Base-by-base conservation (phyloP, 805 yeast species). In the Ogataea ramenticola region DNA sequence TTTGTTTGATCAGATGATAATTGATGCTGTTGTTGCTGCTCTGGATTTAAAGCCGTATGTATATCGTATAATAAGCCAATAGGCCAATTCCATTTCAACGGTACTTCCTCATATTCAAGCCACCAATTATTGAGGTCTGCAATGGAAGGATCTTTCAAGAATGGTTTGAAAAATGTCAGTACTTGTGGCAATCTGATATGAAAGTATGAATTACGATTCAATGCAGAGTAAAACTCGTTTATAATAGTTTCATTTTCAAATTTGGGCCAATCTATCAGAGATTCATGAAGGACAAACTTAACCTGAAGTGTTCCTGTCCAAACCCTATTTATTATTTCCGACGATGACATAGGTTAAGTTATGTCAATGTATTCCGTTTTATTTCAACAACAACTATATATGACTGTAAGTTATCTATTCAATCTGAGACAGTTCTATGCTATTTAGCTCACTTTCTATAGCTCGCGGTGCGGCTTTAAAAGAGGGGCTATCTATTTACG, bases 71-170 rank as follows among this genome's bases (percentile, higher is more conserved):
- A 58, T 4, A 83, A 62, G 0, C 96, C 96, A 1, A 81, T 60
- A 0, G 96, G 96, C 48, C 77, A 66, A 50, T 84, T 78, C 95
- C 96, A 88, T 41, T 74, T 70, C 27, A 89, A 48, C 0, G 93
- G 88, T 1, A 71, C 78, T 4, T 65, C 72, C 29, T 80, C 82
- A 55, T 68, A 74, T 49, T 79, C 87, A 31, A 87, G 67, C 95
- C 95, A 88, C 64, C 80, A 68, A 4, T 47, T 37, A 17, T 50
- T 45, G 8, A 42, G 20, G 0, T 54, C 46, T 1, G 46, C 29
- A 39, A 49, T 36, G 6, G 45, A 47, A 3, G 55, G 56, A 22
- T 62, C 59, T 26, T 49, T 50, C 24, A 65, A 41, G 32, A 44
- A 45, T 4, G 65, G 56, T 30, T 58, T 51, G 45, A 79, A 73